Evolutionary conservation across 352 stramenopile genomes (phyloP).

Genomic region (Blastocystis hominis): DNA sequence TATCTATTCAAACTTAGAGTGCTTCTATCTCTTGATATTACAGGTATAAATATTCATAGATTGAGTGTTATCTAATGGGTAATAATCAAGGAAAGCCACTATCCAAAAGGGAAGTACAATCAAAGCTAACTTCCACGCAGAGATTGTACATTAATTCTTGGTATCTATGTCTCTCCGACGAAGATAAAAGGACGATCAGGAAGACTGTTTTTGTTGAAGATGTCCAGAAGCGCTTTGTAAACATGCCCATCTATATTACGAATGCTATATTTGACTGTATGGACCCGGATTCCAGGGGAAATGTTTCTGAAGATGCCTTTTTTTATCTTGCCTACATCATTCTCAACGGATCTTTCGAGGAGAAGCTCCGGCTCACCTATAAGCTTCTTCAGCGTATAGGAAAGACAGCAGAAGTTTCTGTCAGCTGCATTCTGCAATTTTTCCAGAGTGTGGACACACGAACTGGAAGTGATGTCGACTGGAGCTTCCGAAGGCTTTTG

Average conservation of each 20-base stretch:
- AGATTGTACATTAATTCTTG: slow-evolving; percentile 15
- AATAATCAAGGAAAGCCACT: slow-evolving; percentile 50
- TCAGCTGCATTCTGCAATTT: slow-evolving; percentile 23
- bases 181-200: background rate
- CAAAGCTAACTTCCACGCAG: slow-evolving; percentile 21
- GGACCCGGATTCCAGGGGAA: slow-evolving; percentile 24
- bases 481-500: background rate
- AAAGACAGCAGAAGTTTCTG: slow-evolving; percentile 18
- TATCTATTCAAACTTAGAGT: background rate
- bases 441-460: slow-evolving; percentile 9
- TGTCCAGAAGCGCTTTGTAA: slow-evolving; percentile 37
- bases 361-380: slow-evolving; percentile 19
- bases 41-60: background rate
- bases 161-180: background rate
- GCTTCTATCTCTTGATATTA: background rate
- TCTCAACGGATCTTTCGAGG: slow-evolving; percentile 48
- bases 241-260: slow-evolving; percentile 21
- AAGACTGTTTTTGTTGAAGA: slow-evolving; percentile 43
- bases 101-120: slow-evolving; percentile 15
- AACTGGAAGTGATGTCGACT: background rate
- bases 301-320: slow-evolving; percentile 39
- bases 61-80: background rate
- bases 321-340: slow-evolving; percentile 47
- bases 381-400: slow-evolving; percentile 30
- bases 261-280: slow-evolving; percentile 32